These are phyloP conservation scores for Geotrichum klebahnii DNA, from an alignment of 1,139 yeast species.

Conservation along the genomic window DNA sequence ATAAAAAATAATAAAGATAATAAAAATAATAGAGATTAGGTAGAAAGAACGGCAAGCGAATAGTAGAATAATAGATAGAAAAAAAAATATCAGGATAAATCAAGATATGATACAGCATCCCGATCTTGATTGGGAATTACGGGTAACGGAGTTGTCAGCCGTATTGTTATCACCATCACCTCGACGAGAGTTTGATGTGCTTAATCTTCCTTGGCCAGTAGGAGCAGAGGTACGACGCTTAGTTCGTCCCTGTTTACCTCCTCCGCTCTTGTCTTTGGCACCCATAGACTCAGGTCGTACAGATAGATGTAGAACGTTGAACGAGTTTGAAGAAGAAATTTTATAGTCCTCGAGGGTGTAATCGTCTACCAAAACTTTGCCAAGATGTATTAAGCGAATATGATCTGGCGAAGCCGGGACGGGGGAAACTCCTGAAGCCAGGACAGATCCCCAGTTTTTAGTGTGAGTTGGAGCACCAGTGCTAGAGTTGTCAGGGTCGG, in stretches of 20 bases:
- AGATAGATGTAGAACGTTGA: not conserved
- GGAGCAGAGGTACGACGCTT: not conserved
- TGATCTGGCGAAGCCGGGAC: conserved; percentile 18
- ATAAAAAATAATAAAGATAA: too few relatives aligned
- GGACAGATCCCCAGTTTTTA: conserved; percentile 30
- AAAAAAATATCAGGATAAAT: not conserved
- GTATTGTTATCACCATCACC: not conserved
- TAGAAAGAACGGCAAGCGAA: not conserved
- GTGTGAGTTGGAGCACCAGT: not conserved
- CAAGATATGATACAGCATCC: conserved; percentile 5
- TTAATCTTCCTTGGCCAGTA: not conserved
- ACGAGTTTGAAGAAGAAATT: conserved; percentile 21
- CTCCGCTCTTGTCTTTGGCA: not conserved
- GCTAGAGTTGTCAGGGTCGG: not conserved
- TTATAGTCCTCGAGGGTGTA: conserved; percentile 30
- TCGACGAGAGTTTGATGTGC: not conserved
- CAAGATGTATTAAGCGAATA: conserved; percentile 35
- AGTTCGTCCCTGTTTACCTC: not conserved
- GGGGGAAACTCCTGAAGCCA: conserved; percentile 24
- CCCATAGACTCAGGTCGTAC: conserved; percentile 15
- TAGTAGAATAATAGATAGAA: not conserved
- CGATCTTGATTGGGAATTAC: not conserved
- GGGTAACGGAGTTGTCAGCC: not conserved
- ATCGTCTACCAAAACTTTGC: conserved; percentile 33
- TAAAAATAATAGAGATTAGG: not conserved